Evolutionary conservation across 768 basidiomycete genomes (phyloP).

Genomic region (Pleurotus tuber-regium): DNA sequence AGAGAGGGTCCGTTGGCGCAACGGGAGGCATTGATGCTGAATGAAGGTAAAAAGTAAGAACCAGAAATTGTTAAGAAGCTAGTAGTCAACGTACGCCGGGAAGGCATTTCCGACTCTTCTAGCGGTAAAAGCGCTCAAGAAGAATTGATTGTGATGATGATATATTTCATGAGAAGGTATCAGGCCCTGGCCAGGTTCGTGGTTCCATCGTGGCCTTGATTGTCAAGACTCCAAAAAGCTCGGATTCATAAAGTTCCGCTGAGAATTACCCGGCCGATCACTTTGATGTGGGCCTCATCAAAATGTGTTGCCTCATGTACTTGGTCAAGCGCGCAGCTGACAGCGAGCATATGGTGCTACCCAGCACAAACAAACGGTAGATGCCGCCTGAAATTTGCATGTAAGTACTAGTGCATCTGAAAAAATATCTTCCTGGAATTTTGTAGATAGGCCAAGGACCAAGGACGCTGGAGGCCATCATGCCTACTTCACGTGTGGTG

Average conservation of each 20-base stretch:
- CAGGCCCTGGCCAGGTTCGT: constrained; percentile 5
- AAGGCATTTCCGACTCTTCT: neutral
- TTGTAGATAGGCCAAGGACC: too few relatives aligned
- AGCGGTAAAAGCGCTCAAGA: neutral
- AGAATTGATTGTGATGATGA: neutral
- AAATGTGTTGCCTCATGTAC: neutral
- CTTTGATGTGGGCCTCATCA: neutral
- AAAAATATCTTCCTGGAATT: neutral
- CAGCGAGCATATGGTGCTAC: too few relatives aligned
- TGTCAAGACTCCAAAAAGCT: constrained; percentile 2
- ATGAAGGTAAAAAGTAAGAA: neutral
- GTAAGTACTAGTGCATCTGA: neutral
- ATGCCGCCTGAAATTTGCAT: too few relatives aligned
- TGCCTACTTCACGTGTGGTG: too few relatives aligned
- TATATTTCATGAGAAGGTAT: neutral
- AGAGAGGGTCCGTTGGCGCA: constrained; percentile 2
- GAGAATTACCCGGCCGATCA: neutral
- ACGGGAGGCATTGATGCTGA: neutral
- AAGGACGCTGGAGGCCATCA: too few relatives aligned
- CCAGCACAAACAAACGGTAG: too few relatives aligned
- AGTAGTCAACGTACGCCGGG: constrained; percentile 1
- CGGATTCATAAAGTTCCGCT: neutral
- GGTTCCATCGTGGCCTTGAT: constrained; percentile 6
- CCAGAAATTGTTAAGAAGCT: neutral
- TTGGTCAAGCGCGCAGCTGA: neutral